phyloP scores from a whole-genome alignment of 768 basidiomycete species.

The Paxillus ammoniavirescens region DNA sequence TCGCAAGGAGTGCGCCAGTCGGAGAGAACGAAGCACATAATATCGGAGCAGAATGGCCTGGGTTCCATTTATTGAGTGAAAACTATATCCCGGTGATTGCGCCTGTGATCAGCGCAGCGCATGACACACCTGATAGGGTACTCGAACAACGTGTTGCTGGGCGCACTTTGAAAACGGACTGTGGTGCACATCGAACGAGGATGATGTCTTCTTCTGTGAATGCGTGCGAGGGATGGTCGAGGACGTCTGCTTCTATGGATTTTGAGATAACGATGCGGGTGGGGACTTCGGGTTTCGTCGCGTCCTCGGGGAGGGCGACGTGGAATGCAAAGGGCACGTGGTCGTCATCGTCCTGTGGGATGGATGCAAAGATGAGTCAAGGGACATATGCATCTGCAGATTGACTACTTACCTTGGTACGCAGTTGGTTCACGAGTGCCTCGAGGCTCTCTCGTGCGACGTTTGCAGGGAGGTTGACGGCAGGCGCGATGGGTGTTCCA shows the following conservation, averaged over 20 bases:
- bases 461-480: conserved; percentile 87
- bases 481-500: conserved; percentile 76
- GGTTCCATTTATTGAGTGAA: conserved; percentile 3
- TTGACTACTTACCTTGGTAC: conserved; percentile 56
- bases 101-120: conserved; percentile 4
- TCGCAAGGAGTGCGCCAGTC: conserved; percentile 86
- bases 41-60: conserved; percentile 91
- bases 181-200: conserved; percentile 87
- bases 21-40: conserved; percentile 96
- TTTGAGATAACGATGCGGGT: conserved; percentile 82
- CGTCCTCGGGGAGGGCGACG: conserved; percentile 65
- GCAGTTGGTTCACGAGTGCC: conserved; percentile 84
- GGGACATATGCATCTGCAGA: conserved; percentile 11
- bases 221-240: conserved; percentile 65
- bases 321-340: conserved; percentile 93
- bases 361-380: conserved; percentile 4
- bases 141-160: conserved; percentile 94
- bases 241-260: conserved; percentile 79
- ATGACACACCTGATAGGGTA: conserved; percentile 71
- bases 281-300: conserved; percentile 48
- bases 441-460: conserved; percentile 82
- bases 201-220: conserved; percentile 88
- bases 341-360: conserved; percentile 57
- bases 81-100: conserved; percentile 1
- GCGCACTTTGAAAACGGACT: conserved; percentile 92